Evolutionary conservation across 331 rosid genomes (phyloP).

Genomic region (Malus hybrid): DNA sequence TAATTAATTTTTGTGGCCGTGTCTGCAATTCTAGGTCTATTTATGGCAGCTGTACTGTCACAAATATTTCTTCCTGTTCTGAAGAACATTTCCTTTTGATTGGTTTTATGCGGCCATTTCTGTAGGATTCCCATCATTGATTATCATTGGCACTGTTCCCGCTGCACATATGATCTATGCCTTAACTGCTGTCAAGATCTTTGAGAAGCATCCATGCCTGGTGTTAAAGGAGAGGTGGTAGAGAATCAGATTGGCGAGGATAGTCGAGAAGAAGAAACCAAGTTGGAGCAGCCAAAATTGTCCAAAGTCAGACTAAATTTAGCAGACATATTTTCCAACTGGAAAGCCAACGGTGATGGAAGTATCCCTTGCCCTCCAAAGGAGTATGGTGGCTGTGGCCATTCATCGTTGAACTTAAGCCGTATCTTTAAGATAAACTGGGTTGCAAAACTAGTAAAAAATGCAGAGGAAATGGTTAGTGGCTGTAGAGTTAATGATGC

Average conservation of each 20-base stretch:
- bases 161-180: slow-evolving; percentile 84
- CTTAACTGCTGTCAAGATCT: slow-evolving; percentile 85
- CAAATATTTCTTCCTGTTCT: background rate
- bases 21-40: slow-evolving; percentile 9
- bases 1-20: background rate
- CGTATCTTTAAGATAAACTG: slow-evolving; percentile 98
- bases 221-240: slow-evolving; percentile 10
- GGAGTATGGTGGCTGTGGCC: slow-evolving; percentile 90
- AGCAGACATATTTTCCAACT: slow-evolving; percentile 44
- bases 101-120: slow-evolving; percentile 63
- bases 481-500: slow-evolving; percentile 55
- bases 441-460: slow-evolving; percentile 97
- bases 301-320: slow-evolving; percentile 37
- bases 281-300: slow-evolving; percentile 30
- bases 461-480: slow-evolving; percentile 97
- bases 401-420: slow-evolving; percentile 56
- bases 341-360: slow-evolving; percentile 68
- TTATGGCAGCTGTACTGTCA: slow-evolving; percentile 7
- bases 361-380: slow-evolving; percentile 91
- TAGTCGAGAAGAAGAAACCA: slow-evolving; percentile 29
- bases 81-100: slow-evolving; percentile 15
- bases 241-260: slow-evolving; percentile 10
- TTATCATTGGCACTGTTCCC: slow-evolving; percentile 86
- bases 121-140: slow-evolving; percentile 94
- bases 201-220: slow-evolving; percentile 45